Evolutionary conservation across 345 rosid genomes (phyloP).

Genomic region (Erysimum cheiranthoides): DNA sequence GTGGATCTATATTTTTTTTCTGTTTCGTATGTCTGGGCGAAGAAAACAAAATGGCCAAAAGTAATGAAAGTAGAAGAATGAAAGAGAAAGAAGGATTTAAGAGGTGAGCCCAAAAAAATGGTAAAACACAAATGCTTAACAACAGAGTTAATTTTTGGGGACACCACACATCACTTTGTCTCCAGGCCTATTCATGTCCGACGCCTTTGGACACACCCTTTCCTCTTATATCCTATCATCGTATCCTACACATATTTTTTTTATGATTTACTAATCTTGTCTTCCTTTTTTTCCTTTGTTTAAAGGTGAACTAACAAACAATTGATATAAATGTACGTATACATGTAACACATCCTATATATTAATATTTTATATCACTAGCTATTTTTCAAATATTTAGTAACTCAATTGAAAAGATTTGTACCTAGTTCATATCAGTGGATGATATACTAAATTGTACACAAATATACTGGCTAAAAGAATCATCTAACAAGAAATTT

Average conservation of each 20-base stretch:
- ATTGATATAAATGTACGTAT: not conserved
- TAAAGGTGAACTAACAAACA: not conserved
- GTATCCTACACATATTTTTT: not conserved
- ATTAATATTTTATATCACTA: not conserved
- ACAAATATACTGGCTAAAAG: too few relatives aligned
- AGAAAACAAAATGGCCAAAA: conserved; percentile 22
- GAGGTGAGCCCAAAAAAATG: conserved; percentile 25
- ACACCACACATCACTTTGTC: conserved; percentile 36
- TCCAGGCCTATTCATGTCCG: conserved; percentile 31
- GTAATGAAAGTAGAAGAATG: not conserved
- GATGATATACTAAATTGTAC: not conserved
- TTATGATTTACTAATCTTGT: not conserved
- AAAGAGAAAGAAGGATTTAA: conserved; percentile 6
- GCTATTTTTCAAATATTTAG: not conserved
- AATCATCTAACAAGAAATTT: too few relatives aligned
- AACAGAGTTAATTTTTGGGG: conserved; percentile 19
- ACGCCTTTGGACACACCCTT: conserved; percentile 28
- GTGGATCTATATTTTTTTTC: too few relatives aligned
- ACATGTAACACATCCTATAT: not conserved
- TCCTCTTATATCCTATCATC: conserved; percentile 5
- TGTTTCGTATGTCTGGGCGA: not conserved
- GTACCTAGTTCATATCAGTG: not conserved
- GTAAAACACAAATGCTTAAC: conserved; percentile 38
- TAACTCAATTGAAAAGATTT: conserved; percentile 5
- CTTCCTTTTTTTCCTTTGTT: not conserved